phyloP scores from a whole-genome alignment of 2,329 filamentous ascomycete genomes.

The Lasiodiplodia sp. region DNA sequence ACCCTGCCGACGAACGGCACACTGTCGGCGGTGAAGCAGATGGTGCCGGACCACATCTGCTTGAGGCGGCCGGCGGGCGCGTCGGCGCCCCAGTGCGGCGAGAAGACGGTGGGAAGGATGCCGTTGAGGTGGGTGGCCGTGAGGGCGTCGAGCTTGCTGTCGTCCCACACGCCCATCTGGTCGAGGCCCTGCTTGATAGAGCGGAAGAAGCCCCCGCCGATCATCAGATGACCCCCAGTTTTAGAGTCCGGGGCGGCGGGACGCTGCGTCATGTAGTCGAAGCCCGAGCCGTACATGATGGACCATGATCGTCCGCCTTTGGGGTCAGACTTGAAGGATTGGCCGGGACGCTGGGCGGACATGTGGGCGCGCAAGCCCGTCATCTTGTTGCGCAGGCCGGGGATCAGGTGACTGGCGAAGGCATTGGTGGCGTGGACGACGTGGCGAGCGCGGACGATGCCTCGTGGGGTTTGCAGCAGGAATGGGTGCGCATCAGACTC shows the following conservation, averaged over 20 bases:
- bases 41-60: constrained; percentile 38
- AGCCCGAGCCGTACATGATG: constrained; percentile 31
- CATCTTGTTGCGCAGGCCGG: constrained; percentile 35
- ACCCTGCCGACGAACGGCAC: constrained; percentile 16
- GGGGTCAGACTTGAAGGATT: constrained; percentile 9
- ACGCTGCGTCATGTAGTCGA: constrained; percentile 28
- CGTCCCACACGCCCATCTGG: constrained; percentile 48
- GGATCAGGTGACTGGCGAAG: constrained; percentile 38
- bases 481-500: not conserved
- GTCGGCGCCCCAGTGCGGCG: constrained; percentile 20
- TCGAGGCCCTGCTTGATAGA: constrained; percentile 33
- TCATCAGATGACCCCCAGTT: constrained; percentile 51
- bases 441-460: constrained; percentile 28
- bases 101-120: constrained; percentile 31
- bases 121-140: constrained; percentile 34
- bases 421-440: constrained; percentile 41
- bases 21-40: constrained; percentile 28
- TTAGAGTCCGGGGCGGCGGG: constrained; percentile 49
- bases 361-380: constrained; percentile 26
- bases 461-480: constrained; percentile 20
- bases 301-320: constrained; percentile 36
- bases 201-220: constrained; percentile 55
- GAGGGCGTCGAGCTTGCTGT: constrained; percentile 32
- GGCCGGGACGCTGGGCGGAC: constrained; percentile 21
- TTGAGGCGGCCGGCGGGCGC: constrained; percentile 8